phyloP scores from a whole-genome alignment of 257 asterid species.

The Solanum ossicruentum region DNA sequence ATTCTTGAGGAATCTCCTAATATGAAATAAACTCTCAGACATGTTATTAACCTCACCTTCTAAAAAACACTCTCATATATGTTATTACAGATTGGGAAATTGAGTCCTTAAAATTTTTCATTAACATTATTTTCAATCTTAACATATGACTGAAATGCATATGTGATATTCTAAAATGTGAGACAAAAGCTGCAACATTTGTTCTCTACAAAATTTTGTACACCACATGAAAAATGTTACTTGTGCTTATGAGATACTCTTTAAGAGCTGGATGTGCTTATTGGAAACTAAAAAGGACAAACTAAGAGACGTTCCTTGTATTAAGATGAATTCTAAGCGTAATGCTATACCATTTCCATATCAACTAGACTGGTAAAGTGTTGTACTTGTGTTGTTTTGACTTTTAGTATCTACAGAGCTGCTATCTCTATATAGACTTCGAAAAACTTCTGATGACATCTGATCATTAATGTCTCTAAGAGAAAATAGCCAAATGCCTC shows the following conservation, averaged over 20 bases:
- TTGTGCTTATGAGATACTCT: not conserved
- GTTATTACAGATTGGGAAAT: not conserved
- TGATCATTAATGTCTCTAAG: not conserved
- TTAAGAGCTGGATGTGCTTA: not conserved
- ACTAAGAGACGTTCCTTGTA: not conserved
- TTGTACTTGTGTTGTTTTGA: not conserved
- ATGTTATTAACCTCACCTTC: not conserved
- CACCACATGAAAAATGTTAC: not conserved
- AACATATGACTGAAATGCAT: not conserved
- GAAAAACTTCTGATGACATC: not conserved
- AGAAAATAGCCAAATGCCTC: too few species aligned
- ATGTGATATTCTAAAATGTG: not conserved
- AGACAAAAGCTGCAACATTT: not conserved
- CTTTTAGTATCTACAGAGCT: not conserved
- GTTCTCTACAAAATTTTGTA: not conserved
- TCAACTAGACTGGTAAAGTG: not conserved
- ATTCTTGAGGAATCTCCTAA: slow-evolving; percentile 13
- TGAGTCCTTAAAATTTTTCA: not conserved
- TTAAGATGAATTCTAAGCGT: not conserved
- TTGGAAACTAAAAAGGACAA: not conserved
- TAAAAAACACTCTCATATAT: not conserved
- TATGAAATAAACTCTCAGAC: not conserved
- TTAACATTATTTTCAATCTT: not conserved
- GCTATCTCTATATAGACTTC: not conserved
- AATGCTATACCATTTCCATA: not conserved